Base-by-base conservation (phyloP, 495 filamentous ascomycete genomes). In the Polyplosphaeria fusca region DNA sequence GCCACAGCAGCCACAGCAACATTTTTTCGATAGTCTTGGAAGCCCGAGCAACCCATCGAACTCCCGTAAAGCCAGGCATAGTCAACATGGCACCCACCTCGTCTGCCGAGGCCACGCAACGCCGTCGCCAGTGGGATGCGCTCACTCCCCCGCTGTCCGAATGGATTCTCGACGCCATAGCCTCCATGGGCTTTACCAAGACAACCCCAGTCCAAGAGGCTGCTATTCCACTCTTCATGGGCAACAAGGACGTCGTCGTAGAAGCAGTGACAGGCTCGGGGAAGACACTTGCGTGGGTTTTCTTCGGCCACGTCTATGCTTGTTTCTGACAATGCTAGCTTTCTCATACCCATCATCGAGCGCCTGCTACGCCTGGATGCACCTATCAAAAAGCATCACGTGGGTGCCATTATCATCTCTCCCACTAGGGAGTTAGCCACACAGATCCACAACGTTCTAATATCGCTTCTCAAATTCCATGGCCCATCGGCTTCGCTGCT, bases 211-310 rank as follows among this genome's bases (percentile, higher is more conserved):
- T 96, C 14, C 93, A 98, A 70, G 88, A 91, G 20, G 91, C 87
- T n/a, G 86, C 86, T 14, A 89, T 97, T 60, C 91, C 92, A 11
- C 79, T 96, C 14, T 95, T 96, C 70, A 83, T 89, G 73, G 85
- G 84, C 5, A 89, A 97, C 70, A 96, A 96, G 64, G 93, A 97
- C 73, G 91, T 97, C 0, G 92, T 97, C 2, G 92, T 96, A 24
- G 91, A 96, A 70, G 94, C 93, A 1, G 93, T 96, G 5, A 98
- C 93, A 2, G 93, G 94, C 5, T 93, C 87, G 67, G 93, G 93
- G 40, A 98, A 98, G 72, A 97, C 93, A 0, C 73, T 96, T 38
- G 86, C 90, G 1, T 63, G 20, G 4, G 58, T 50, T 4, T 47
- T 3, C 19, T 40, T 38, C 22, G 28, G n/a, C 13, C 3, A 25